phyloP scores from a whole-genome alignment of 768 basidiomycete species.

The Leucosporidium creatinivorum region DNA sequence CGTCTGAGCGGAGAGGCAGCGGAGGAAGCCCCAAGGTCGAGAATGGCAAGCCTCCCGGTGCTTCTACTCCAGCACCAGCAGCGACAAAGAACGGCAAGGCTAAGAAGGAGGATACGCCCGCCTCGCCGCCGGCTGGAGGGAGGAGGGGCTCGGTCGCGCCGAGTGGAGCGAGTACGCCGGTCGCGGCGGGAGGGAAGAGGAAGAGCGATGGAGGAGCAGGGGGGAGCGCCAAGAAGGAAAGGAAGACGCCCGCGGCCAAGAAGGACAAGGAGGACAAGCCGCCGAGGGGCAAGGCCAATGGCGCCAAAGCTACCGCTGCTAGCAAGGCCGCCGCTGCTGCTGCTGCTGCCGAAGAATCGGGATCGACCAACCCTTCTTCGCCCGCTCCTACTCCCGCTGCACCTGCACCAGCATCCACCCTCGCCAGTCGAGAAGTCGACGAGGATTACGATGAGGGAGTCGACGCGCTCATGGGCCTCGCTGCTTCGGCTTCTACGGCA shows the following conservation, averaged over 20 bases:
- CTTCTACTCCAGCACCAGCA: no score
- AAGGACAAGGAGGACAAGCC: slow-evolving; percentile 12
- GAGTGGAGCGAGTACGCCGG: no score
- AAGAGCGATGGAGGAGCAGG: slow-evolving; percentile 26
- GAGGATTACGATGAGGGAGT: slow-evolving; percentile 93
- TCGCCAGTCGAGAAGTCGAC: slow-evolving; percentile 57
- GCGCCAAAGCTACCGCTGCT: slow-evolving; percentile 2
- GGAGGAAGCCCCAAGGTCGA: no score
- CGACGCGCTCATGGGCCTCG: slow-evolving; percentile 70
- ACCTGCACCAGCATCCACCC: slow-evolving; percentile 47
- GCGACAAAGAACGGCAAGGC: not conserved
- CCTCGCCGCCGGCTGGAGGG: not conserved
- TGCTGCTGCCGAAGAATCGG: not conserved
- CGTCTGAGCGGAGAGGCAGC: no score
- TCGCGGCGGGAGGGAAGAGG: slow-evolving; percentile 1
- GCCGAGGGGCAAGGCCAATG: slow-evolving; percentile 13
- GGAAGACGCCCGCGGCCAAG: slow-evolving; percentile 29
- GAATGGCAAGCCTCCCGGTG: no score
- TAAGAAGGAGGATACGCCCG: not conserved
- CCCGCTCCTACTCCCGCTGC: slow-evolving; percentile 50
- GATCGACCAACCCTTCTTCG: slow-evolving; percentile 41
- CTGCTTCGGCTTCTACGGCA: slow-evolving; percentile 37
- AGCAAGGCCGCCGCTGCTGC: not conserved
- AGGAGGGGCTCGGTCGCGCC: no score
- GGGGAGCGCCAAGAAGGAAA: slow-evolving; percentile 35